Conservation (phyloP, 805 yeast species). For the Yarrowia sp. region DNA sequence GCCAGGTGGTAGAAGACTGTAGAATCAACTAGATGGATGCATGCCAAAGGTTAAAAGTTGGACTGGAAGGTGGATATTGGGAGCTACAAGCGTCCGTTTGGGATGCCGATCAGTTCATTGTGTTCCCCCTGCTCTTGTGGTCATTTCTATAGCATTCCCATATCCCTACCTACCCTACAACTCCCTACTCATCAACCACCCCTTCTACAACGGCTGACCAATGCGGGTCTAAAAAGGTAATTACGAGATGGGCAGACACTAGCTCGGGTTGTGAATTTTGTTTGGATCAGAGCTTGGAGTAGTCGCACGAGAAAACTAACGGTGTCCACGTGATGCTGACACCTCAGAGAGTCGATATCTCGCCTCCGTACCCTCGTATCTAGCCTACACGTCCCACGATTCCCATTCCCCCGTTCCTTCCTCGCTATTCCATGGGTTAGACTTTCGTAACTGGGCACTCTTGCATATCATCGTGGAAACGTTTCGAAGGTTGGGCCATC, state of each 20-base stretch:
- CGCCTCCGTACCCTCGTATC: background rate
- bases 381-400: background rate
- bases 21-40: background rate
- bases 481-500: slow-evolving; percentile 14
- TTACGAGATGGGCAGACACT: background rate
- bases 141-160: too few relatives aligned
- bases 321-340: too few relatives aligned
- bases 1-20: slow-evolving; percentile 12
- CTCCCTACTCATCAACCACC: too few relatives aligned
- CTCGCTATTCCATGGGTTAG: slow-evolving; percentile 1
- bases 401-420: background rate
- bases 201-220: background rate
- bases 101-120: too few relatives aligned
- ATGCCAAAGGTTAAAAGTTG: background rate
- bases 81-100: too few relatives aligned
- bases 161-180: too few relatives aligned
- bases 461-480: slow-evolving; percentile 26
- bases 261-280: background rate
- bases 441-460: slow-evolving; percentile 3
- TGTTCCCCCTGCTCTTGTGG: too few relatives aligned
- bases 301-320: too few relatives aligned
- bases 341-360: too few relatives aligned
- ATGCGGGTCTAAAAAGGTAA: background rate
- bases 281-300: too few relatives aligned
- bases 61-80: too few relatives aligned